These are phyloP conservation scores for Penicillium sp. DNA, from an alignment of 2,329 filamentous ascomycete genomes.

Conservation along the genomic window DNA sequence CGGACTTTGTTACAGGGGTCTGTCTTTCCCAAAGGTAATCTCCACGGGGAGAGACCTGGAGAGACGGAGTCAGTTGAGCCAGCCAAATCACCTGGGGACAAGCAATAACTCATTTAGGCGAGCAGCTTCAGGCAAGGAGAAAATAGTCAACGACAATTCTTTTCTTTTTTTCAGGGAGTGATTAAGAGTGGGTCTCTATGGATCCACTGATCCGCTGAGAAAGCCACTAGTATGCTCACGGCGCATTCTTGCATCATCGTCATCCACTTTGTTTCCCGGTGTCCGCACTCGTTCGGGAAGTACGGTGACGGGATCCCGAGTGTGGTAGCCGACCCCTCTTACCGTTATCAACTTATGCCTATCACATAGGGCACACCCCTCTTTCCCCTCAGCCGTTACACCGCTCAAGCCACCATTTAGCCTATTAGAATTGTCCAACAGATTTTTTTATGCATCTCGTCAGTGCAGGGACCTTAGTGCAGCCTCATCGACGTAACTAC, in stretches of 20 bases:
- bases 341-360: neutral
- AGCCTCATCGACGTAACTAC: neutral
- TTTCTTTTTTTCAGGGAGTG: neutral
- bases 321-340: neutral
- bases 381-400: neutral
- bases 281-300: conserved; percentile 3
- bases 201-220: conserved; percentile 13
- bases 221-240: conserved; percentile 11
- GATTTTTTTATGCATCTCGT: neutral
- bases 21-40: neutral
- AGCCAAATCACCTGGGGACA: neutral
- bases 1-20: neutral
- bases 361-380: neutral
- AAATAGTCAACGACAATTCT: neutral
- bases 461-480: neutral
- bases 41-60: neutral
- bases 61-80: neutral
- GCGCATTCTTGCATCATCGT: conserved; percentile 19
- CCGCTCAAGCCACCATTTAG: neutral
- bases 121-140: neutral
- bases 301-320: conserved; percentile 12
- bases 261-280: neutral
- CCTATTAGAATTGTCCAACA: neutral
- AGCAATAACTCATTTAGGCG: neutral
- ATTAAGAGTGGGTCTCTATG: neutral